Evolutionary conservation across 2,329 filamentous ascomycete species (phyloP).

Genomic region (Pestalotiopsis sp.): DNA sequence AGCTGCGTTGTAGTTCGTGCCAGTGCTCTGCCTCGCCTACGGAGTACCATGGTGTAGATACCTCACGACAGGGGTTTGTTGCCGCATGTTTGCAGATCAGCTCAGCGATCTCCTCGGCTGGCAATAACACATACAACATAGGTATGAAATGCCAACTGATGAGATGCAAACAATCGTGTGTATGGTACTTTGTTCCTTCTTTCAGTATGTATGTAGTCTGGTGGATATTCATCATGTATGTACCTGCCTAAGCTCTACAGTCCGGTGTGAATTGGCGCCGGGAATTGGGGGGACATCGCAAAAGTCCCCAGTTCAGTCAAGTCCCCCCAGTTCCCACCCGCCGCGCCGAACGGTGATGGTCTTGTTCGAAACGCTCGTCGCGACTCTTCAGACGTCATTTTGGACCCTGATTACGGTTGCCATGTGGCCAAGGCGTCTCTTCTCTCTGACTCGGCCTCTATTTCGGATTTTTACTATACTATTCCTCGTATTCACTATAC

Average conservation of each 20-base stretch:
- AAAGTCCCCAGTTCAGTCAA: background rate
- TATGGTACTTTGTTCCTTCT: too few species aligned
- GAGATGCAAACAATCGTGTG: too few species aligned
- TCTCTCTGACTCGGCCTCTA: background rate
- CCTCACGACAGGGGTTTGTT: background rate
- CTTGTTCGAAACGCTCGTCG: background rate
- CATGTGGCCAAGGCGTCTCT: background rate
- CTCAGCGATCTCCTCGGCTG: too few species aligned
- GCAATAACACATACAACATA: too few species aligned
- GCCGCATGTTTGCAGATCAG: too few species aligned
- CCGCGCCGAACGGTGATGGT: background rate
- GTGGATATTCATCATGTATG: too few species aligned
- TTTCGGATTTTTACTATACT: background rate
- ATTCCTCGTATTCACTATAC: background rate
- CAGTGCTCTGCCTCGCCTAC: too few species aligned
- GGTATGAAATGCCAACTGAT: too few species aligned
- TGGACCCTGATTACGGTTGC: background rate
- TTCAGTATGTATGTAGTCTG: too few species aligned
- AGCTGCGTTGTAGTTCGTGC: too few species aligned
- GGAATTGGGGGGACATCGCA: background rate
- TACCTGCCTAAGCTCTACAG: too few species aligned
- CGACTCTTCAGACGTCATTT: background rate
- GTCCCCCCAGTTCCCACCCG: too few species aligned
- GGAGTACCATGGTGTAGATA: background rate
- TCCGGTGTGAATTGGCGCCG: background rate